These are phyloP conservation scores for Eragrostis nindensis DNA, from an alignment of 176 grass and related monocot genomes.

Conservation along the genomic window DNA sequence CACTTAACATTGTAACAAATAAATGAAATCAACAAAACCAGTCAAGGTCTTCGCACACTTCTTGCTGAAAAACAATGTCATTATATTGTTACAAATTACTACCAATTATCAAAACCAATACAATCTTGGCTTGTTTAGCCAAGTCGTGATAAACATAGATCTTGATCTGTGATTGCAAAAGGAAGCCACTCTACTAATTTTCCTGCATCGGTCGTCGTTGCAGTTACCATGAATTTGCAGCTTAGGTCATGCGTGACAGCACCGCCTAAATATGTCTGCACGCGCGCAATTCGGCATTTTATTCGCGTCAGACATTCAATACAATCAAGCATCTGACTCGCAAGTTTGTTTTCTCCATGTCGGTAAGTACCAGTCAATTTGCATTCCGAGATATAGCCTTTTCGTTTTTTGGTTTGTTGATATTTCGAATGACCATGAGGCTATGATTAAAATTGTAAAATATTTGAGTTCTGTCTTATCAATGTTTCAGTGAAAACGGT, in stretches of 20 bases:
- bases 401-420: neutral
- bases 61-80: too few relatives aligned
- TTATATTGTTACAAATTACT: neutral
- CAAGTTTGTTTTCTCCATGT: neutral
- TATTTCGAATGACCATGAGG: too few relatives aligned
- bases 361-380: too few relatives aligned
- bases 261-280: too few relatives aligned
- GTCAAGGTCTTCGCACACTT: too few relatives aligned
- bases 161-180: neutral
- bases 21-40: too few relatives aligned
- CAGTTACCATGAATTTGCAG: neutral
- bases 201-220: neutral
- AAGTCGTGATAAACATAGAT: constrained; percentile 2
- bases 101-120: neutral
- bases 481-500: too few relatives aligned
- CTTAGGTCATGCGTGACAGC: neutral
- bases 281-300: too few relatives aligned
- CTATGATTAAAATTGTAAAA: neutral
- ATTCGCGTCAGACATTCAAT: neutral
- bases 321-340: neutral
- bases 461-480: neutral
- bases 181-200: neutral
- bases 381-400: neutral
- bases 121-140: neutral
- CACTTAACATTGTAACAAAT: too few relatives aligned